Percentiles rank a stretch among this genome's conserved stretches.
These are phyloP conservation scores for Ajuga reptans DNA, from an alignment of 305 asterid genomes.

Conservation along the genomic window DNA sequence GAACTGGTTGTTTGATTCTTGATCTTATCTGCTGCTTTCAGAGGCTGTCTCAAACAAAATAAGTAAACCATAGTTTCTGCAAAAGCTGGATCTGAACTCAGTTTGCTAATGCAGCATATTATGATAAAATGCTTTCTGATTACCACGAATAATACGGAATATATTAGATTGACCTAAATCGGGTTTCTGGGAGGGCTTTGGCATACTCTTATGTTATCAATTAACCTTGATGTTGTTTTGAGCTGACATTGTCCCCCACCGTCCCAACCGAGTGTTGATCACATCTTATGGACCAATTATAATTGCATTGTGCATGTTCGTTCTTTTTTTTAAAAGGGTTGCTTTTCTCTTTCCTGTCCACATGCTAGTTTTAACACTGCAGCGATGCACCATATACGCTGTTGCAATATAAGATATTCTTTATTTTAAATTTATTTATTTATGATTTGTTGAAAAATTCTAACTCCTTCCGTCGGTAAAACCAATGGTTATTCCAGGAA, in stretches of 20 bases:
- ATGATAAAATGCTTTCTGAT: background rate
- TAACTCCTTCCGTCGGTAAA: background rate
- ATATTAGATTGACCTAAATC: background rate
- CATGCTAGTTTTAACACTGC: background rate
- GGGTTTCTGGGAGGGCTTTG: background rate
- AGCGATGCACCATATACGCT: background rate
- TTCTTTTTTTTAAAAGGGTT: background rate
- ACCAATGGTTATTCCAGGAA: slow-evolving; percentile 25
- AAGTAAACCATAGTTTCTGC: background rate
- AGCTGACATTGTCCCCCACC: background rate
- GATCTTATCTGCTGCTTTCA: background rate
- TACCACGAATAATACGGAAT: background rate
- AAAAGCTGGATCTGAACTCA: too few species aligned
- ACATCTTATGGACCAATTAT: background rate
- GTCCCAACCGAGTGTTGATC: background rate
- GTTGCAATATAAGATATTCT: background rate
- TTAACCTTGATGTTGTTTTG: background rate
- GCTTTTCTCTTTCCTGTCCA: background rate
- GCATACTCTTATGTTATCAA: background rate
- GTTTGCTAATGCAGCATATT: background rate
- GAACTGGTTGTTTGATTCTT: slow-evolving; percentile 2
- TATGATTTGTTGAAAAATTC: background rate
- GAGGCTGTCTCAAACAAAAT: background rate
- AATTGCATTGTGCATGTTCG: background rate
- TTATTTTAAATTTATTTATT: background rate